These are phyloP conservation scores for Alternaria conjuncta DNA, from an alignment of 2,329 filamentous ascomycete genomes.

Conservation along the genomic window DNA sequence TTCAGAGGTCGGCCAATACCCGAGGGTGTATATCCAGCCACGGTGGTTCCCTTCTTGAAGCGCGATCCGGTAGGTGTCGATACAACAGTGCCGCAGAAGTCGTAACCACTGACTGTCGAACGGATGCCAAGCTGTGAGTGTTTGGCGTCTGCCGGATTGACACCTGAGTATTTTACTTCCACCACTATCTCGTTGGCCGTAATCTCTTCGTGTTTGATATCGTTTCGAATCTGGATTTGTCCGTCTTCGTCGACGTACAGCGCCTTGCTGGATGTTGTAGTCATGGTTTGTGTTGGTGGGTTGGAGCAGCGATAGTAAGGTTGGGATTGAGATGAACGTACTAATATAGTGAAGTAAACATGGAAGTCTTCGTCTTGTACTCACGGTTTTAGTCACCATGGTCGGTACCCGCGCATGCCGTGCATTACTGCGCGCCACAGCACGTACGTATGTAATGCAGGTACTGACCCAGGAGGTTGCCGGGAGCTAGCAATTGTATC, in stretches of 20 bases:
- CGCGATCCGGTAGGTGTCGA: background rate
- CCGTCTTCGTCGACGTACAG: background rate
- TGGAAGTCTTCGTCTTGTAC: background rate
- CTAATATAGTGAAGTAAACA: background rate
- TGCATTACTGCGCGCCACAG: background rate
- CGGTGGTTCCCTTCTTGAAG: constrained; percentile 25
- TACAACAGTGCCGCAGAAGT: constrained; percentile 10
- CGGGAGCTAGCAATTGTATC: background rate
- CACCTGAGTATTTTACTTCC: background rate
- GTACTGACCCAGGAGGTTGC: background rate
- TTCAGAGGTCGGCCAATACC: constrained; percentile 46
- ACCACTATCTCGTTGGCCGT: background rate
- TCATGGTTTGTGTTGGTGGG: background rate
- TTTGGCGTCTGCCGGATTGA: constrained; percentile 13
- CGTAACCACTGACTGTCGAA: constrained; percentile 10
- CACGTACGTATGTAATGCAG: background rate
- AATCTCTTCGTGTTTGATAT: background rate
- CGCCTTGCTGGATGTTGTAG: background rate
- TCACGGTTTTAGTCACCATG: background rate
- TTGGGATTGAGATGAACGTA: background rate
- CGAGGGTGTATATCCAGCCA: constrained; percentile 59
- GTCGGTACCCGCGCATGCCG: background rate
- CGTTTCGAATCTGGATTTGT: background rate
- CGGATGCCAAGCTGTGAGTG: constrained; percentile 9
- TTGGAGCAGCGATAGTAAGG: background rate